Conservation (phyloP, 2,329 filamentous ascomycete species). For the Fusarium sp. region DNA sequence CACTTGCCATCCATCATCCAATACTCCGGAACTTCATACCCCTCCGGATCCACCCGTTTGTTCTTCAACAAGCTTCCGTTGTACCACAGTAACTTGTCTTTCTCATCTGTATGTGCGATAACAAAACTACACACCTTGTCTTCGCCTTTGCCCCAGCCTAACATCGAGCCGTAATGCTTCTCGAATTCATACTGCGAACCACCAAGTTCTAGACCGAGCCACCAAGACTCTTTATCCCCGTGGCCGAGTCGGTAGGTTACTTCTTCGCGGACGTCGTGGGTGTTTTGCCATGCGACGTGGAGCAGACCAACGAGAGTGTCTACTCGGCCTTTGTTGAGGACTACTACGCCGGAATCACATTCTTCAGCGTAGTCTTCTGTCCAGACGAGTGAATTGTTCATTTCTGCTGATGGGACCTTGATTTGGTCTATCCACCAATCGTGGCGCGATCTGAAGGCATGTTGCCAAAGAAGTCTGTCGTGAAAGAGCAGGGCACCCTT, state of each 20-base stretch:
- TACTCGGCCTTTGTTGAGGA: constrained; percentile 53
- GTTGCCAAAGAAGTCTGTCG: constrained; percentile 54
- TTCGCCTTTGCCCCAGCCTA: constrained; percentile 48
- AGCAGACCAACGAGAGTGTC: constrained; percentile 53
- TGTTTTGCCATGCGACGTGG: constrained; percentile 58
- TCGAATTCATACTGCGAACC: constrained; percentile 55
- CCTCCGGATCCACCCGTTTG: constrained; percentile 46
- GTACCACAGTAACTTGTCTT: constrained; percentile 54
- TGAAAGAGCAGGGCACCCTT: constrained; percentile 55
- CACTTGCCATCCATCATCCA: constrained; percentile 56
- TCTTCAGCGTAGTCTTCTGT: constrained; percentile 56
- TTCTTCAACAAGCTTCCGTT: constrained; percentile 57
- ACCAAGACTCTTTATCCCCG: constrained; percentile 60
- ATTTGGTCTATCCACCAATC: constrained; percentile 54
- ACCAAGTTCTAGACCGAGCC: constrained; percentile 57
- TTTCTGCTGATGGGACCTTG: constrained; percentile 46
- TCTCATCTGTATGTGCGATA: constrained; percentile 56
- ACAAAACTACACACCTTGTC: constrained; percentile 52
- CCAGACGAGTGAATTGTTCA: constrained; percentile 53
- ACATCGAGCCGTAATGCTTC: constrained; percentile 54
- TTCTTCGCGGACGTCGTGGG: constrained; percentile 52
- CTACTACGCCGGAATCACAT: constrained; percentile 55
- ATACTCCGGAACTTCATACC: constrained; percentile 50
- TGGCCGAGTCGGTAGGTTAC: constrained; percentile 55
- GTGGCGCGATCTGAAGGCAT: constrained; percentile 48